Base-by-base conservation (phyloP, 2,329 filamentous ascomycete genomes). In the Tolypocladium pustulatum region DNA sequence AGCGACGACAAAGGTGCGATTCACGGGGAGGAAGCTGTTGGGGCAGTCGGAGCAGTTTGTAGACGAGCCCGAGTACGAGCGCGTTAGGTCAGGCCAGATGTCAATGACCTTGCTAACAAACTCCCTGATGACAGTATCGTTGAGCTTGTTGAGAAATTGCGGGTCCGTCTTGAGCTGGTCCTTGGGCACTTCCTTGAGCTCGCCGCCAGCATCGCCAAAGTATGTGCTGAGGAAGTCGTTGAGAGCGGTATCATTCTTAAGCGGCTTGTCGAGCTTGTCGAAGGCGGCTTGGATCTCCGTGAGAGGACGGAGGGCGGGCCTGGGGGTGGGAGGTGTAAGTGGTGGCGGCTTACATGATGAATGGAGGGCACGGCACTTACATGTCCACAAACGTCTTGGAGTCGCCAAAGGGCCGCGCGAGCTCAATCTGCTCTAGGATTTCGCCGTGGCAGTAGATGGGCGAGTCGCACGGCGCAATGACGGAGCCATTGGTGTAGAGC, bases 371-470 rank as follows among this genome's bases (percentile, higher is more conserved):
- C 4, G 27, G 12, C n/a, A 71, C 76, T 73, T 73, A 84, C 82
- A 87, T 83, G 67, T 89, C 86, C 51, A 88, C 86, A 67, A 87
- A 88, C 1, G 84, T 87, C 76, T 88, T 89, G 60, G 84, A 88
- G 71, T 88, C 86, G 17, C 75, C 71, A 63, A 88, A 88, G 0
- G 85, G 85, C 30, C 74, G 75, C 2, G 85, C 85, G 12, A 88
- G 74, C 72, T 88, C 79, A 54, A 89, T 80, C 61, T 83, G 76
- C 60, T 78, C 76, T 3, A 89, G 76, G 15, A 88, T 76, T 0
- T 86, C 81, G 54, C 86, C 86, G 62, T 84, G 78, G 67, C 86
- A 89, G 71, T 88, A 89, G 25, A 88, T 75, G 20, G 83, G 80
- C 10, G 85, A 88, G 67, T 87, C 82, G 71, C 86, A 89, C 1